Conservation (phyloP, 2,329 filamentous ascomycete species). For the Epichloe hybrida region DNA sequence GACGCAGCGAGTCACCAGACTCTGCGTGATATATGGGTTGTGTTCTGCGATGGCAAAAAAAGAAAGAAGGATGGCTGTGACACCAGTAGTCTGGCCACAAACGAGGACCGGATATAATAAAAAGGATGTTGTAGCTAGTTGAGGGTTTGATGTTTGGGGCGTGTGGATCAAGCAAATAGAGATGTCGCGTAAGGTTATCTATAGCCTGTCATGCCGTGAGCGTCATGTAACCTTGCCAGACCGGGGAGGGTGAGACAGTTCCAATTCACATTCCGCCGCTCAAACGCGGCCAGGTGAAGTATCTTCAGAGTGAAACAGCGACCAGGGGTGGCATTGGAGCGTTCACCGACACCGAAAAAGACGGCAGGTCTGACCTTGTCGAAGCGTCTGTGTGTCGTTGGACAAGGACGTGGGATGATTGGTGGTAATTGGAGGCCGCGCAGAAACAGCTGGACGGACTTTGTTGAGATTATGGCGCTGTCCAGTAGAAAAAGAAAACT, state of each 20-base stretch:
- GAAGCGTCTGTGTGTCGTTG: constrained; percentile 5
- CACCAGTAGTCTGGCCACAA: not conserved
- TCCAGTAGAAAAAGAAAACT: too few species aligned
- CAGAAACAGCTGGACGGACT: not conserved
- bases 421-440: not conserved
- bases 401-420: not conserved
- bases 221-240: constrained; percentile 2
- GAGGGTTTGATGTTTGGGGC: not conserved
- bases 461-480: too few species aligned
- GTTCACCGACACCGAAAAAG: constrained; percentile 8
- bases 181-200: constrained; percentile 8
- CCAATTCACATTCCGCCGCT: constrained; percentile 8
- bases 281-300: constrained; percentile 10
- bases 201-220: constrained; percentile 1
- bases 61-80: not conserved
- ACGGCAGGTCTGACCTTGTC: not conserved
- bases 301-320: constrained; percentile 11
- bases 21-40: not conserved
- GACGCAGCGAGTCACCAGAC: not conserved
- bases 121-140: not conserved
- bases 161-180: constrained; percentile 4
- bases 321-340: constrained; percentile 13
- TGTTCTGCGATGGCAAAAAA: not conserved
- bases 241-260: constrained; percentile 4
- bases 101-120: not conserved